Evolutionary conservation across 2,329 filamentous ascomycete genomes (phyloP).

Genomic region (Penicillium sp.): DNA sequence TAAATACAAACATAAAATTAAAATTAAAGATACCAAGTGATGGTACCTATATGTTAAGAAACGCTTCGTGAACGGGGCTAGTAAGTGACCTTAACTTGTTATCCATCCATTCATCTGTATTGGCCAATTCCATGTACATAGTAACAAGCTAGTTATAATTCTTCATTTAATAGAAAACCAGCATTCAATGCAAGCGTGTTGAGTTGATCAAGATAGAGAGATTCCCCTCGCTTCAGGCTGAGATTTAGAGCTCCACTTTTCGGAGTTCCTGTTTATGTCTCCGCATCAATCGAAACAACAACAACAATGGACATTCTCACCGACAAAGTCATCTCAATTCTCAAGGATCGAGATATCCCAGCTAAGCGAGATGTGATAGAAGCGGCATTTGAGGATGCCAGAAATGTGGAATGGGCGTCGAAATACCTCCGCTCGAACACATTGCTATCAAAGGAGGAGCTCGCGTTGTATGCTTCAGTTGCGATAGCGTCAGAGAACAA

Average conservation of each 20-base stretch:
- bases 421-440: slow-evolving; percentile 35
- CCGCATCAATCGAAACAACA: slow-evolving; percentile 1
- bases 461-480: slow-evolving; percentile 31
- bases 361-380: slow-evolving; percentile 30
- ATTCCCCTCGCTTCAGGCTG: not conserved
- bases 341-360: slow-evolving; percentile 33
- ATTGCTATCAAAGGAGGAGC: slow-evolving; percentile 42
- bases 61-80: no score
- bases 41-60: no score
- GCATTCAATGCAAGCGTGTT: not conserved
- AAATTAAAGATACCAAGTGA: no score
- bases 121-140: no score
- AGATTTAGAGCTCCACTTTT: slow-evolving; percentile 1
- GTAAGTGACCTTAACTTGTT: no score
- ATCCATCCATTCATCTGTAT: no score
- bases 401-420: slow-evolving; percentile 34
- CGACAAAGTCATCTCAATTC: slow-evolving; percentile 24
- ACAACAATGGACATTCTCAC: slow-evolving; percentile 6
- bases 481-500: not conserved
- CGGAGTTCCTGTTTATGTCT: not conserved
- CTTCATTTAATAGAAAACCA: no score
- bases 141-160: no score
- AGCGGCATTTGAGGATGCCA: slow-evolving; percentile 27
- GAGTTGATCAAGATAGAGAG: not conserved
- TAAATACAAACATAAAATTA: no score